phyloP scores from a whole-genome alignment of 78 protist species.

The Dictyostelium capitatum region DNA sequence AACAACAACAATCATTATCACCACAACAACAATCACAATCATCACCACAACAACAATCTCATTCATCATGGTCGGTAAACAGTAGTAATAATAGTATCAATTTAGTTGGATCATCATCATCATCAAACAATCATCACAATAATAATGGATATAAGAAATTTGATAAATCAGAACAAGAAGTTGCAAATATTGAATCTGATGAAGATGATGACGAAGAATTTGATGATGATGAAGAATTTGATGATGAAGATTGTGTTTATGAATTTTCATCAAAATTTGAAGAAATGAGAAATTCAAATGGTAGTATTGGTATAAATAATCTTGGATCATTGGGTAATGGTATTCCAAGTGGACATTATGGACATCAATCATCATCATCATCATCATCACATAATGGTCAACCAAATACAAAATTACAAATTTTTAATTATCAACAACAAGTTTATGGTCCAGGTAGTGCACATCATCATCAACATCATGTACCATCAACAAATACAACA shows the following conservation, averaged over 20 bases:
- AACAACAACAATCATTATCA: neutral
- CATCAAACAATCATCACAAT: neutral
- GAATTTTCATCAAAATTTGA: slow-evolving; percentile 24
- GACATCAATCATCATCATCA: neutral
- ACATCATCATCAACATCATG: slow-evolving; percentile 15
- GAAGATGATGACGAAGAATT: slow-evolving; percentile 17
- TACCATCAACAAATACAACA: slow-evolving; percentile 6
- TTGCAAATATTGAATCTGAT: slow-evolving; percentile 37
- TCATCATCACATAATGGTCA: neutral
- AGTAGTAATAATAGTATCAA: neutral
- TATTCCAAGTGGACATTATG: too few species aligned
- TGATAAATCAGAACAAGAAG: slow-evolving; percentile 44
- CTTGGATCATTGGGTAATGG: too few species aligned
- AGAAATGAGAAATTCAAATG: slow-evolving; percentile 19
- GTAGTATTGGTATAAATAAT: neutral
- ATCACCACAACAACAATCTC: neutral
- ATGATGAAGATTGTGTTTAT: neutral
- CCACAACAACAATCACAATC: neutral
- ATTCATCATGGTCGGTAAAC: slow-evolving; percentile 22
- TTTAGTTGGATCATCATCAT: neutral
- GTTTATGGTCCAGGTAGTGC: slow-evolving; percentile 16
- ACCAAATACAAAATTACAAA: neutral
- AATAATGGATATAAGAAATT: neutral
- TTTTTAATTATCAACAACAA: slow-evolving; percentile 15
- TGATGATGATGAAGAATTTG: slow-evolving; percentile 3